These are phyloP conservation scores for Bertia moriformis DNA, from an alignment of 2,329 filamentous ascomycete genomes.

Conservation along the genomic window DNA sequence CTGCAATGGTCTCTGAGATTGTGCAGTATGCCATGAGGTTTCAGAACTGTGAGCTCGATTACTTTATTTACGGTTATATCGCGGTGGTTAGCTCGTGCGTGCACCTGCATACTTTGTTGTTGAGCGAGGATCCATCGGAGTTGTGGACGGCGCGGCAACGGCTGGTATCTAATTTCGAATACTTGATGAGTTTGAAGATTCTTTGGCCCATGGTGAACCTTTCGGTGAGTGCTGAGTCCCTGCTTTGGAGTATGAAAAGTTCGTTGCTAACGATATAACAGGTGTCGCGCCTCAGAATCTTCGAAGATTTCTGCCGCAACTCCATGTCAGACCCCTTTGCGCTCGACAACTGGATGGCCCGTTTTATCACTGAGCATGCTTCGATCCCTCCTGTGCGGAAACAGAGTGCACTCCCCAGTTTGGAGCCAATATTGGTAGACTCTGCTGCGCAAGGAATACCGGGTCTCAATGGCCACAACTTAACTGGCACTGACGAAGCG, in stretches of 20 bases:
- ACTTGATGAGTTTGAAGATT: neutral
- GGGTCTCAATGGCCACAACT: no score
- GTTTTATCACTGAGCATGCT: conserved; percentile 1
- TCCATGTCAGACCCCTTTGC: neutral
- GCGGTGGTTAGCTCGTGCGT: neutral
- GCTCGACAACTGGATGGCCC: neutral
- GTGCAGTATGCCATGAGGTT: neutral
- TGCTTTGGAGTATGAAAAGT: neutral
- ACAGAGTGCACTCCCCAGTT: no score
- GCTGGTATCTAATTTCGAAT: neutral
- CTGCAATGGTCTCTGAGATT: neutral
- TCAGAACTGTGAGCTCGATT: neutral
- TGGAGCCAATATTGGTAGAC: no score
- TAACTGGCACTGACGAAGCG: no score
- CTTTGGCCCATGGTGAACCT: neutral
- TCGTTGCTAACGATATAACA: neutral
- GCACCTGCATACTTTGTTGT: neutral
- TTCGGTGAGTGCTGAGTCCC: neutral
- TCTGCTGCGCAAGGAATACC: no score
- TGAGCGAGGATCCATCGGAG: neutral
- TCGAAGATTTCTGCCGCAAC: neutral
- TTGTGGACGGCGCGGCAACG: neutral
- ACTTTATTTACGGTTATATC: neutral
- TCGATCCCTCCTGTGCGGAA: neutral
- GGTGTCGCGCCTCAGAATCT: neutral